Evolutionary conservation across 306 rosid species (phyloP).

Genomic region (Begonia masoniana): DNA sequence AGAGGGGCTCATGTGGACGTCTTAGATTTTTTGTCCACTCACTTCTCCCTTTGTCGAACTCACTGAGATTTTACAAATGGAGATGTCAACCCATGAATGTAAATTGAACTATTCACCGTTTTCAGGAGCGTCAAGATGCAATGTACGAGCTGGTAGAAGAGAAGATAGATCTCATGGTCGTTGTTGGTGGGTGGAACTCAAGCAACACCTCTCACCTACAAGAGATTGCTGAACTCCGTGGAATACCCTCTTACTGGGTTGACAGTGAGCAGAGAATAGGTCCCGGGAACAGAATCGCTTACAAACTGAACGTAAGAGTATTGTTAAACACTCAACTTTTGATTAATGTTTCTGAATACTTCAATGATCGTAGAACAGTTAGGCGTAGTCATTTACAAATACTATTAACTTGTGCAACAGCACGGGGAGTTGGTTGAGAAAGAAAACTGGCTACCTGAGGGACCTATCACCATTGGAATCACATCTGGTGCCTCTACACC

Average conservation of each 20-base stretch:
- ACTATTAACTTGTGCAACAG: constrained; percentile 14
- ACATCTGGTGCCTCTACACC: constrained; percentile 99
- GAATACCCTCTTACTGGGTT: constrained; percentile 93
- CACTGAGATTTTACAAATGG: too few species aligned
- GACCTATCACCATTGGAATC: constrained; percentile 77
- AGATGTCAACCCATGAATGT: too few species aligned
- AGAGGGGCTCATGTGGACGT: too few species aligned
- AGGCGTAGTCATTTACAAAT: too few species aligned
- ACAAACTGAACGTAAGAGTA: constrained; percentile 61
- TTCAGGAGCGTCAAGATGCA: constrained; percentile 99
- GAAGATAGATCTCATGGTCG: constrained; percentile 69
- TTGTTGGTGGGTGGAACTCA: constrained; percentile 96
- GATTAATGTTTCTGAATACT: neutral
- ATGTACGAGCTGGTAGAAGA: constrained; percentile 89
- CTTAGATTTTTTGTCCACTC: too few species aligned
- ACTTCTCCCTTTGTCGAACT: too few species aligned
- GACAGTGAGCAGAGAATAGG: constrained; percentile 91
- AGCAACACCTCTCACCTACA: constrained; percentile 95
- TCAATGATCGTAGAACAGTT: neutral
- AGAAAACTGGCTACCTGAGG: constrained; percentile 76
- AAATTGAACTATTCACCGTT: neutral
- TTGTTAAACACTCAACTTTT: constrained; percentile 4
- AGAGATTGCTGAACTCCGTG: constrained; percentile 91
- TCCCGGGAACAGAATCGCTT: constrained; percentile 84
- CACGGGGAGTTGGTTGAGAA: constrained; percentile 94